Conservation (phyloP, 1,284 basidiomycete species). For the Inonotus hispidus region DNA sequence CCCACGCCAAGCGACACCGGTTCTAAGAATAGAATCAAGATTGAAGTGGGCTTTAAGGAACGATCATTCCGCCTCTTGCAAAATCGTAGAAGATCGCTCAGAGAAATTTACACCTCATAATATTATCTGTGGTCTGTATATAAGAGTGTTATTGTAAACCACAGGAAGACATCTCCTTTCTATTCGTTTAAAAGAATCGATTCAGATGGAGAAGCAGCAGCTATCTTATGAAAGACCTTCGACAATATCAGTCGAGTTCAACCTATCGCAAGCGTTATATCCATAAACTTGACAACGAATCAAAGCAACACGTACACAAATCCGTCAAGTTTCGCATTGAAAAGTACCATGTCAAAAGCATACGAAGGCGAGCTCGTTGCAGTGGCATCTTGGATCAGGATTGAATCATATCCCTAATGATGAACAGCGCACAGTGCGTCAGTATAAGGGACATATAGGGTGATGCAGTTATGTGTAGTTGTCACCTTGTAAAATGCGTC, state of each 20-base stretch:
- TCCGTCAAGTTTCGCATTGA: conserved; percentile 12
- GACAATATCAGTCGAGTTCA: background rate
- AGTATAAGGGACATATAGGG: background rate
- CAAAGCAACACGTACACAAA: background rate
- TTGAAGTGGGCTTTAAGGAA: too few relatives aligned
- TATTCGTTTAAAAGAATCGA: background rate
- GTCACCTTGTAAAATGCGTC: background rate
- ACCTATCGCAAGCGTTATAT: background rate
- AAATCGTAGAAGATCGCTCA: too few relatives aligned
- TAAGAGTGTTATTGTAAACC: too few relatives aligned
- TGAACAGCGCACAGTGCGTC: background rate
- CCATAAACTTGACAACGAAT: background rate
- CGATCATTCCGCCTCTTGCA: too few relatives aligned
- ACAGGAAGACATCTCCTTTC: too few relatives aligned
- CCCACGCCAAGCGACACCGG: too few relatives aligned
- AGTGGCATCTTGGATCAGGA: conserved; percentile 20
- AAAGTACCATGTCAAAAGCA: conserved; percentile 18
- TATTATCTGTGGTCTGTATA: too few relatives aligned
- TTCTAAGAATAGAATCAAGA: too few relatives aligned
- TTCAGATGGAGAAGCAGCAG: background rate
- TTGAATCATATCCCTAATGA: conserved; percentile 19
- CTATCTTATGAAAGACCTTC: background rate
- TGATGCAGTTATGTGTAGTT: too few relatives aligned
- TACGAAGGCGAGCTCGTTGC: conserved; percentile 18
- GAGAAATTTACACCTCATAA: too few relatives aligned